Base-by-base conservation (phyloP, 305 asterid species). In the Solanum hybrid region DNA sequence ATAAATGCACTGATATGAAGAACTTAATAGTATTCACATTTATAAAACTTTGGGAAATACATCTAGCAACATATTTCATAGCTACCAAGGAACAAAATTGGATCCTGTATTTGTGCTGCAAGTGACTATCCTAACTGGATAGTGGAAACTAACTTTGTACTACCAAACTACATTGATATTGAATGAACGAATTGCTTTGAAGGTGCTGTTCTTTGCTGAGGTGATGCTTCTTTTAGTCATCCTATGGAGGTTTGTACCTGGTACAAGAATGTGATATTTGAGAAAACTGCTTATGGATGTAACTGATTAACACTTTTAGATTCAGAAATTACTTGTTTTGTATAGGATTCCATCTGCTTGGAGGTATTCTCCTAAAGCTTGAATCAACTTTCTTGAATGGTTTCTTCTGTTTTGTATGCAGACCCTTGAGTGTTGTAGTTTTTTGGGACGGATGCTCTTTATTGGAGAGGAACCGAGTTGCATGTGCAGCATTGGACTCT, bases 261-360 rank as follows among this genome's bases (percentile, higher is more conserved):
- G 94, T 82, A 90, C 93, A 93, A 90, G 91, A 93, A 92, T 92
- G 91, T 86, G 86, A 90, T 86, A 91, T 89, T 88, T 91, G 91
- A 92, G 86, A 89, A 71, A 92, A 90, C 92, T 90, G 88, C 90
- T 88, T 74, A 93, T 74, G 89, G 89, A 69, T 83, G 91, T 84
- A 86, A 88, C 85, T 26, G 89, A 90, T 76, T 33, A 61, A 91
- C 16, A 31, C 92, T 90, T 91, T 90, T 69, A 89, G 88, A 87
- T 84, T 83, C 51, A 89, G 89, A 90, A 92, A 90, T 95, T 95
- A 96, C 98, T 94, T 95, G 94, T 96, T 96, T 93, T 96, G 97
- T n/a, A 93, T 96, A 26, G 98, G 98, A 91, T 95, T 96, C 22
- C 96, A 95, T 93, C 94, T 92, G 95, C 95, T 96, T 75, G 96